Conservation (phyloP, 2,329 filamentous ascomycete genomes). For the Xenoacremonium recifei region DNA sequence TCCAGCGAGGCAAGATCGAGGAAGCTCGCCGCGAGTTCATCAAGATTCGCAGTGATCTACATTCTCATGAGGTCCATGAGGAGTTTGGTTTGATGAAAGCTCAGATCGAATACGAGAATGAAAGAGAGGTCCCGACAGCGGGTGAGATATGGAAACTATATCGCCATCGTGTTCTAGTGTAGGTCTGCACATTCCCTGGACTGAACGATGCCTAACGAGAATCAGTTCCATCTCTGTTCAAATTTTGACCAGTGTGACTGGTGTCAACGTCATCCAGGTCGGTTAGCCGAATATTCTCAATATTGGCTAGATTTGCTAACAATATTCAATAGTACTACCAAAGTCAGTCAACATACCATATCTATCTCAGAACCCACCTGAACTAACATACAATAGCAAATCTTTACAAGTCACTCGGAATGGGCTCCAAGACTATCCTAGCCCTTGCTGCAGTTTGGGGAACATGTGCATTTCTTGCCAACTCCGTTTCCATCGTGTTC, state of each 20-base stretch:
- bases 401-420: neutral
- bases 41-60: neutral
- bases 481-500: neutral
- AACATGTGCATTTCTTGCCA: neutral
- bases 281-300: neutral
- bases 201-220: neutral
- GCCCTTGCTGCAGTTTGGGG: neutral
- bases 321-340: neutral
- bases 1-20: neutral
- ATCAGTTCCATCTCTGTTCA: neutral
- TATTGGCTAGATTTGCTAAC: neutral
- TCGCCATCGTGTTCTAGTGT: neutral
- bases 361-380: neutral
- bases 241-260: neutral
- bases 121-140: neutral
- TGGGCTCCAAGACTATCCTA: neutral
- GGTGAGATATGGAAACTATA: neutral
- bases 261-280: neutral
- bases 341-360: neutral
- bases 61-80: neutral
- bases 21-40: neutral
- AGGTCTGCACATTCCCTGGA: neutral
- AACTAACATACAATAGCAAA: neutral
- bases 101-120: neutral
- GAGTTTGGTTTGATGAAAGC: neutral